Evolutionary conservation across 31 red algal species (phyloP).

Genomic region (Odonthalia washingtoniensis): DNA sequence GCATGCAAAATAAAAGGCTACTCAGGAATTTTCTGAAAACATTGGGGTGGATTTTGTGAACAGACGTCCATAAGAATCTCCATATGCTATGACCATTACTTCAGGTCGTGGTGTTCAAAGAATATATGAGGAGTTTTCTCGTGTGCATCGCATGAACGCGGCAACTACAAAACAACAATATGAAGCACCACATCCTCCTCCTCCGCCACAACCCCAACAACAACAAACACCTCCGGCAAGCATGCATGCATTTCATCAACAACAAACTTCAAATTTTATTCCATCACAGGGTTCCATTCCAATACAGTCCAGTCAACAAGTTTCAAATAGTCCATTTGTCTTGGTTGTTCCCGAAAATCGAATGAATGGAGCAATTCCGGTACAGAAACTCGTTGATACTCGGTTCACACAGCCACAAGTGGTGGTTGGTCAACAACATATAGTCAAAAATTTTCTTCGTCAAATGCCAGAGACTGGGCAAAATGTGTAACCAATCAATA

Average conservation of each 20-base stretch:
- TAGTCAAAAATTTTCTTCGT: too few species aligned
- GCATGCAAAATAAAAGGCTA: constrained; percentile 82
- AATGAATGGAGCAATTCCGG: too few species aligned
- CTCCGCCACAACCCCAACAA: not conserved
- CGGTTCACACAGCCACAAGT: too few species aligned
- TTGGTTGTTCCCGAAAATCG: too few species aligned
- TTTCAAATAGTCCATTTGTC: too few species aligned
- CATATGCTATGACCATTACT: constrained; percentile 41
- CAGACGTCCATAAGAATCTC: constrained; percentile 57
- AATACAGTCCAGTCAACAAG: too few species aligned
- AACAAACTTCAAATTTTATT: not conserved
- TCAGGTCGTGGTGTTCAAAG: constrained; percentile 52
- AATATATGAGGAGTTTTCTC: constrained; percentile 81
- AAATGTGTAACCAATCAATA: too few species aligned
- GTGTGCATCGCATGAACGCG: constrained; percentile 42
- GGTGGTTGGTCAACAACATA: too few species aligned
- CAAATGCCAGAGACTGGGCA: too few species aligned
- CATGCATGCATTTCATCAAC: too few species aligned
- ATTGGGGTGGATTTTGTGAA: constrained; percentile 65
- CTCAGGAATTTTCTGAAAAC: constrained; percentile 80
- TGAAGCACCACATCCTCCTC: not conserved
- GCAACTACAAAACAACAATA: constrained; percentile 20
- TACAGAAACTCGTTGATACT: too few species aligned
- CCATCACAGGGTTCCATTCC: not conserved
- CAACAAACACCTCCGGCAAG: not conserved